These are phyloP conservation scores for Melocanna baccifera DNA, from an alignment of 176 grass and related monocot species.

Conservation along the genomic window DNA sequence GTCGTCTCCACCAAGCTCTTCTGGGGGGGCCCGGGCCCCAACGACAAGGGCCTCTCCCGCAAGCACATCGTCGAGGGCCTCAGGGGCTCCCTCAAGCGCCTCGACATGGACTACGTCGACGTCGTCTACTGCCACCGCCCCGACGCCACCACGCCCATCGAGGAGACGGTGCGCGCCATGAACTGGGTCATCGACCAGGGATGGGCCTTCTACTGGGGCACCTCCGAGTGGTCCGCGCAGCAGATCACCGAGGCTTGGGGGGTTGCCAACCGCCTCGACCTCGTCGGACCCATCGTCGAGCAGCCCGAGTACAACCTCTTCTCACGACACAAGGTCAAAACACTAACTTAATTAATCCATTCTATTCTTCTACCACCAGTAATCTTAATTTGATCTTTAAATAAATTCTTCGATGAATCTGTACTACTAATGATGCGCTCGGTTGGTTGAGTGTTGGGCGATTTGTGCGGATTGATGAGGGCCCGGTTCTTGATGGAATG, in stretches of 20 bases:
- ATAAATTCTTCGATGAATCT: neutral
- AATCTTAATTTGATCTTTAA: neutral
- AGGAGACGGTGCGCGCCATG: constrained; percentile 92
- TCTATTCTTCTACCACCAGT: neutral
- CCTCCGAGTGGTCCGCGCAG: constrained; percentile 86
- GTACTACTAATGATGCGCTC: neutral
- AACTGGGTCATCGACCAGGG: constrained; percentile 94
- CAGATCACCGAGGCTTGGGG: constrained; percentile 93
- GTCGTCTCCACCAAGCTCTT: constrained; percentile 99
- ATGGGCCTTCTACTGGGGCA: constrained; percentile 96
- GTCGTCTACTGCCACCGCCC: constrained; percentile 85
- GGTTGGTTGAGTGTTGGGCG: neutral
- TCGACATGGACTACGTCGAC: constrained; percentile 94
- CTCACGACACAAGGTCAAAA: constrained; percentile 74
- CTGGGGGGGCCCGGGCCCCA: constrained; percentile 90
- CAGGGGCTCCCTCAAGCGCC: constrained; percentile 56
- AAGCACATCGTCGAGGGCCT: constrained; percentile 96
- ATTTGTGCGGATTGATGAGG: neutral
- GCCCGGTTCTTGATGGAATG: neutral
- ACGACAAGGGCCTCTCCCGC: constrained; percentile 96
- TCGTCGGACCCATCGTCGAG: constrained; percentile 89
- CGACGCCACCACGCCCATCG: constrained; percentile 73
- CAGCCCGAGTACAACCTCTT: constrained; percentile 99
- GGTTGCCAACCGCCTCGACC: constrained; percentile 69
- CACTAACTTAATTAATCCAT: neutral